phyloP scores from a whole-genome alignment of 176 grass and related monocot species.

The Neostapfia colusana region DNA sequence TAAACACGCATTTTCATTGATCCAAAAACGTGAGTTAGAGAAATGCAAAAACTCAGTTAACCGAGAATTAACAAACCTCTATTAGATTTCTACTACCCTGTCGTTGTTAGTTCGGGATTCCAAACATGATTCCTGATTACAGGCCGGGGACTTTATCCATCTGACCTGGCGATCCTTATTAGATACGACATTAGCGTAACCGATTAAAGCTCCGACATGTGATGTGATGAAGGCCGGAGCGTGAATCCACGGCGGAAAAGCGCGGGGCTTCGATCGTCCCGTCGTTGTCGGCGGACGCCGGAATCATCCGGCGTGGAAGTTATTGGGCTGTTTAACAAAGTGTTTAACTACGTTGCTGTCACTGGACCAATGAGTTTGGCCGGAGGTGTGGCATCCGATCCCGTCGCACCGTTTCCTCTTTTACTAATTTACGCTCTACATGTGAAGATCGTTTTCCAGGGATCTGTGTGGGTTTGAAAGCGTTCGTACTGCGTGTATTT shows the following conservation, averaged over 20 bases:
- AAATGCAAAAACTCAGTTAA: no score
- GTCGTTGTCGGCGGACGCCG: neutral
- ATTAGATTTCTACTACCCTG: no score
- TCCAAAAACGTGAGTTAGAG: no score
- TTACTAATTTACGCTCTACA: neutral
- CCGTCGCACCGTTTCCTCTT: neutral
- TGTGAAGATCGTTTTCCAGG: conserved; percentile 50
- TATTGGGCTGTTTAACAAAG: neutral
- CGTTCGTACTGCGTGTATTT: neutral
- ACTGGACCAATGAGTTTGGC: neutral
- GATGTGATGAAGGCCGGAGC: neutral
- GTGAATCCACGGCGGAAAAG: neutral
- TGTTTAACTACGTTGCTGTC: no score
- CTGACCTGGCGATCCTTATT: neutral
- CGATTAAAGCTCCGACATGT: neutral
- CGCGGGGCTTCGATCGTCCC: conserved; percentile 1
- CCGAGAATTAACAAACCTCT: no score
- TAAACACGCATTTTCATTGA: no score
- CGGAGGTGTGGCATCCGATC: conserved; percentile 24
- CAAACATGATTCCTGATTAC: no score
- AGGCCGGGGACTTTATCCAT: conserved; percentile 1
- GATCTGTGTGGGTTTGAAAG: neutral
- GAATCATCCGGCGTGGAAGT: neutral
- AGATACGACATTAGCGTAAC: neutral
- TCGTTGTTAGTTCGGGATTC: no score